These are phyloP conservation scores for Begonia masoniana DNA, from an alignment of 306 rosid species.

Conservation along the genomic window DNA sequence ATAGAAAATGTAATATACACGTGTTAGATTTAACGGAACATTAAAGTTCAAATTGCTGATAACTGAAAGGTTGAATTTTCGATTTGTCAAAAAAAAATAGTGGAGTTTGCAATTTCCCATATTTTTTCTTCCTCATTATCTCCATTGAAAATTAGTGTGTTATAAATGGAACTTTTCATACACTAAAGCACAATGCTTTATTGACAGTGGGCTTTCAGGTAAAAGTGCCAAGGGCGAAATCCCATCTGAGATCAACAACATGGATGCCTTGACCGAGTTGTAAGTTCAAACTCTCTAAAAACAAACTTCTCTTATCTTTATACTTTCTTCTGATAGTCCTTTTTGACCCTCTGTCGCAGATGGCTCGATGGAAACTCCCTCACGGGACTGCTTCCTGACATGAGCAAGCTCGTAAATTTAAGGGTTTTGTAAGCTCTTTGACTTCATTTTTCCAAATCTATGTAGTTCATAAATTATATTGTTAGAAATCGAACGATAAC, in stretches of 20 bases:
- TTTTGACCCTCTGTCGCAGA: constrained; percentile 25
- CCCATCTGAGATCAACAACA: constrained; percentile 48
- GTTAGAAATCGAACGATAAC: no score
- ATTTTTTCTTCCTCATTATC: neutral
- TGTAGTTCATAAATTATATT: neutral
- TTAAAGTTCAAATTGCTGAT: no score
- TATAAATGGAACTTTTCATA: no score
- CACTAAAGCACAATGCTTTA: no score
- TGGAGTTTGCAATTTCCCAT: neutral
- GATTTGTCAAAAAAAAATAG: no score
- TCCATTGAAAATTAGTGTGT: neutral
- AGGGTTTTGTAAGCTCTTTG: constrained; percentile 68
- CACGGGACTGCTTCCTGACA: constrained; percentile 72
- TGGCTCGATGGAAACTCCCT: constrained; percentile 73
- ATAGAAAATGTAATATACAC: neutral
- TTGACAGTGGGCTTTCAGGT: constrained; percentile 49
- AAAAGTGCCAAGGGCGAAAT: constrained; percentile 55
- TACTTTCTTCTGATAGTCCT: neutral
- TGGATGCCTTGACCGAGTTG: constrained; percentile 72
- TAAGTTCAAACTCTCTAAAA: constrained; percentile 30
- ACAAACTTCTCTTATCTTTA: neutral
- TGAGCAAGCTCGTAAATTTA: constrained; percentile 65
- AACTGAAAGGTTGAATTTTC: no score
- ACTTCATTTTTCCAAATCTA: constrained; percentile 10
- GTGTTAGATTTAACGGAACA: neutral